Base-by-base conservation (phyloP, 768 basidiomycete genomes). In the Mycena vulgaris region DNA sequence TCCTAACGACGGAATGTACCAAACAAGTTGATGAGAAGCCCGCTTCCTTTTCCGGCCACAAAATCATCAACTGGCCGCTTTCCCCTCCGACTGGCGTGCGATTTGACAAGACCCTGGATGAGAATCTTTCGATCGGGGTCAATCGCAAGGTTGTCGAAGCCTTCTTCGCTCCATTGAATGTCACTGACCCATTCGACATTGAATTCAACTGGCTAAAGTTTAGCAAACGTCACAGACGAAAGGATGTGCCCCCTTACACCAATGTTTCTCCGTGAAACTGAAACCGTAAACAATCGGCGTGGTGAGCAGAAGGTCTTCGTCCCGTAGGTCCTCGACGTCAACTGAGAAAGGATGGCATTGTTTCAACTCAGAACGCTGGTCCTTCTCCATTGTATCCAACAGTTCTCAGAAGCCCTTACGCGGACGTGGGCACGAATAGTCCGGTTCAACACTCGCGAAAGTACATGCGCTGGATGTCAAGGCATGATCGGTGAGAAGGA, bases 21-120 rank as follows among this genome's bases (percentile, higher is more conserved):
- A 19, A 61, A 48, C 19, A 61, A 27, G 19, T 61, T 61, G 13
- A 48, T 47, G 31, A 61, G 17, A 4, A 42, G 74, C 28, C 72
- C 21, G 80, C 72, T 76, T 66, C 55, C 80, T 68, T 84, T 84
- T 17, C 82, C 82, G 28, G 74, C 71, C 49, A 84, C 74, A 40
- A 83, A 69, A 61, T 84, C 82, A 68, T 80, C 79, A 55, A 80
- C 77, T 4, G 48, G 33, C 6, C 35, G n/a, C 35, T 31, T n/a
- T 27, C 25, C 42, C 27, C 6, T 40, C 51, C 17, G 14, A 37
- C 8, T n/a, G n/a, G n/a, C n/a, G n/a, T n/a, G n/a, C n/a, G n/a
- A n/a, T n/a, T n/a, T n/a, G n/a, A n/a, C n/a, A n/a, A n/a, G n/a
- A n/a, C n/a, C n/a, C n/a, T n/a, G n/a, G n/a, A n/a, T n/a, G n/a